Percentiles rank a stretch among this genome's conserved stretches.
Conservation (phyloP, 352 stramenopile species). For the Phytophthora hibernalis region DNA sequence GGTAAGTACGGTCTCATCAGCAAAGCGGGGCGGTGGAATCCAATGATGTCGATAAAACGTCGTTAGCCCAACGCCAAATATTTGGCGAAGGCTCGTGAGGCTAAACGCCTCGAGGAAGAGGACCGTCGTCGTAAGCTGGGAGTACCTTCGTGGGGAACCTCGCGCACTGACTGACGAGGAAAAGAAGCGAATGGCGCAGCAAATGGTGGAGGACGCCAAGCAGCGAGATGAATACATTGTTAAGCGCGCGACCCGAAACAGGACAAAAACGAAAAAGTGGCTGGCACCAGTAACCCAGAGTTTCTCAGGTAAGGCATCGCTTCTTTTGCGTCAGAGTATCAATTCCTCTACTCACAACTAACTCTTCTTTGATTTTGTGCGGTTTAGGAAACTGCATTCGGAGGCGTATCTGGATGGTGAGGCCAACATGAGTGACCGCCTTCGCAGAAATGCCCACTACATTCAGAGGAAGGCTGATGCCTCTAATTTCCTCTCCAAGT, state of each 20-base stretch:
- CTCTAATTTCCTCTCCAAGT: slow-evolving; percentile 85
- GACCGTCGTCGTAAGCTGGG: slow-evolving; percentile 69
- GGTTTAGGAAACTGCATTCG: slow-evolving; percentile 70
- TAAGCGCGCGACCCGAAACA: slow-evolving; percentile 59
- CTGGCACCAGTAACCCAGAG: slow-evolving; percentile 60
- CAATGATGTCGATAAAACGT: slow-evolving; percentile 78
- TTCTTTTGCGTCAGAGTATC: background rate
- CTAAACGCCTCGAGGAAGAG: slow-evolving; percentile 71
- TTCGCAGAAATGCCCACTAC: slow-evolving; percentile 86
- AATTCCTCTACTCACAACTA: slow-evolving; percentile 1
- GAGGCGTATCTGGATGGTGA: slow-evolving; percentile 72
- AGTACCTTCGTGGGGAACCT: slow-evolving; percentile 42
- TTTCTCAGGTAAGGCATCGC: slow-evolving; percentile 68
- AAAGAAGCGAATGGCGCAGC: slow-evolving; percentile 59
- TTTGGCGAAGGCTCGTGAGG: slow-evolving; percentile 73
- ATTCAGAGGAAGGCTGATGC: slow-evolving; percentile 83
- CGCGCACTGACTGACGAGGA: slow-evolving; percentile 60
- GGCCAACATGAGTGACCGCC: slow-evolving; percentile 74
- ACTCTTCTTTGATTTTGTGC: slow-evolving; percentile 4
- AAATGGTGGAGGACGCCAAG: slow-evolving; percentile 82
- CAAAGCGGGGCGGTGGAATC: slow-evolving; percentile 61
- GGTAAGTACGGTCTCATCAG: slow-evolving; percentile 77
- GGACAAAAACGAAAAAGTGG: slow-evolving; percentile 61
- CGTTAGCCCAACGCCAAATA: slow-evolving; percentile 82
- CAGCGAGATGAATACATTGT: slow-evolving; percentile 69